phyloP scores from a whole-genome alignment of 345 rosid genomes.

The Gossypium sturtianum region DNA sequence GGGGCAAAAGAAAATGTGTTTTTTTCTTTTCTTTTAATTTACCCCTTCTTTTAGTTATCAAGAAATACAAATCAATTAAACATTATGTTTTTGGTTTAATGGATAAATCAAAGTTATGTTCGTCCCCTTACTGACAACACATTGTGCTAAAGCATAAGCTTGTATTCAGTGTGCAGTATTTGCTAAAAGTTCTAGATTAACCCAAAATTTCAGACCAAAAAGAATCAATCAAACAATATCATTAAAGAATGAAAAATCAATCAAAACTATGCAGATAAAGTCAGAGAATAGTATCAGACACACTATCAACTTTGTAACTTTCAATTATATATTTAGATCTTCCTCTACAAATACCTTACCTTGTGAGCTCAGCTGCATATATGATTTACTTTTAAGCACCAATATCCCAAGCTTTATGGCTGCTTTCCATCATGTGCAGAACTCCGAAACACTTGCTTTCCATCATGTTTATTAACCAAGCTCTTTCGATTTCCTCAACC shows the following conservation, averaged over 20 bases:
- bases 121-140: not conserved
- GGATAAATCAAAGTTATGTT: not conserved
- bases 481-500: slow-evolving; percentile 52
- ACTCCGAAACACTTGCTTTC: not conserved
- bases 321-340: slow-evolving; percentile 21
- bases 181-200: too few species aligned
- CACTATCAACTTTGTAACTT: too few species aligned
- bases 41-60: too few species aligned
- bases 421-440: slow-evolving; percentile 18
- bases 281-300: slow-evolving; percentile 4
- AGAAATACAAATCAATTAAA: not conserved
- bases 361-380: not conserved
- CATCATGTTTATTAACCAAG: too few species aligned
- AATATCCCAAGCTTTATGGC: not conserved
- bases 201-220: not conserved
- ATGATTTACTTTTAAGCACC: slow-evolving; percentile 6
- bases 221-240: slow-evolving; percentile 10
- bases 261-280: not conserved
- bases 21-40: too few species aligned
- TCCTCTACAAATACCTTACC: not conserved
- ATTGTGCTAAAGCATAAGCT: too few species aligned
- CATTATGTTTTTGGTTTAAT: not conserved
- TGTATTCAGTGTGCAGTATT: too few species aligned
- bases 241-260: slow-evolving; percentile 1
- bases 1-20: too few species aligned